A percentile compares a stretch with the other conserved stretches of the same genome.
phyloP scores from a whole-genome alignment of 108 stramenopile genomes.

The Seminavis robusta region DNA sequence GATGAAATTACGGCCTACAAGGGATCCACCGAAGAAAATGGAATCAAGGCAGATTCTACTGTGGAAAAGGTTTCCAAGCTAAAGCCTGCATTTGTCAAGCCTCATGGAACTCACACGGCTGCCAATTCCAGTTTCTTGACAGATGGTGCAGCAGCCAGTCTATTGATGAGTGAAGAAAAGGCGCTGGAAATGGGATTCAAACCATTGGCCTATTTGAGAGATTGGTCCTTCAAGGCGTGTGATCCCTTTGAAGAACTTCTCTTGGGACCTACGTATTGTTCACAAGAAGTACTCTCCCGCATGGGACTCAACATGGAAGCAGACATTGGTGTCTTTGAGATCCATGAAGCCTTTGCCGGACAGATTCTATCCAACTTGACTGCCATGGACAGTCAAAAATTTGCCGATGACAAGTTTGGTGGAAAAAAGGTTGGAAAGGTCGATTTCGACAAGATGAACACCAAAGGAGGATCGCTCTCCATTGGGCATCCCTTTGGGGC shows the following conservation, averaged over 20 bases:
- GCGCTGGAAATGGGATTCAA: constrained; percentile 94
- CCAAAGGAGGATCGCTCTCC: constrained; percentile 93
- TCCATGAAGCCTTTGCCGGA: constrained; percentile 99
- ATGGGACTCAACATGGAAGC: constrained; percentile 69
- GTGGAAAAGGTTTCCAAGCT: constrained; percentile 89
- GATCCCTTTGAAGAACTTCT: constrained; percentile 98
- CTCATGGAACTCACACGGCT: constrained; percentile 98
- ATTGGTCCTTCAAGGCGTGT: constrained; percentile 94
- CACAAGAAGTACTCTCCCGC: constrained; percentile 72
- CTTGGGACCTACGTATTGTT: constrained; percentile 91
- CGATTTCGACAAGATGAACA: constrained; percentile 92
- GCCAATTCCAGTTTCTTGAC: constrained; percentile 97
- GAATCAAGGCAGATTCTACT: constrained; percentile 93
- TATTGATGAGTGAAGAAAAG: constrained; percentile 94
- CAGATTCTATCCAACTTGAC: constrained; percentile 95
- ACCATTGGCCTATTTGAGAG: constrained; percentile 87
- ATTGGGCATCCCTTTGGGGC: constrained; percentile 99
- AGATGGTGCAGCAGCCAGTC: constrained; percentile 93
- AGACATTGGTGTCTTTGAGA: constrained; percentile 96
- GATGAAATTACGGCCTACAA: constrained; percentile 91
- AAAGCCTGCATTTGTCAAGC: constrained; percentile 97
- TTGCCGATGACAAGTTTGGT: constrained; percentile 85
- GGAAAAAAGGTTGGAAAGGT: constrained; percentile 88
- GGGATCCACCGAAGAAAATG: constrained; percentile 89
- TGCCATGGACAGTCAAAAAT: constrained; percentile 92